Evolutionary conservation across 805 yeast genomes (phyloP), one percentile per base, ranked within the genome.

Genomic region (Candida yuanshanica): DNA sequence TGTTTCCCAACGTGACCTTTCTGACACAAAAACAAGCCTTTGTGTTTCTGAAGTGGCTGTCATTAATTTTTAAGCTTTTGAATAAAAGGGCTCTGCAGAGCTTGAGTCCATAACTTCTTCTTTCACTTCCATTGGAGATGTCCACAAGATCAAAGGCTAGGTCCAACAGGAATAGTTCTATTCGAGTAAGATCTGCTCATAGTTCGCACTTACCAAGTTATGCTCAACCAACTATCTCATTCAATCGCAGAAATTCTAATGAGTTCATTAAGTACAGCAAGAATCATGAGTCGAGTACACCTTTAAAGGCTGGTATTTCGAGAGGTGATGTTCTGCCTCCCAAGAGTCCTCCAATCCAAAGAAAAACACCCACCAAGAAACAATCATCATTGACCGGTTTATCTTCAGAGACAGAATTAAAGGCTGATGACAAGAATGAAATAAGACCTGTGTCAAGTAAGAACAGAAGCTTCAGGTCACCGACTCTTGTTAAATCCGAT

Each of bases 181-280:
- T n/a, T 11, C n/a, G 31, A 27, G 31, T 18, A 10, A n/a, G 18
- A 14, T 27, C 31, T 9, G 31, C 31, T 5, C n/a, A 27, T 14
- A 8, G 31, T 11, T 14, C 18, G 10, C 10, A 27, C 10, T 25
- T 43, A 12, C 57, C 57, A 31, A 46, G 48, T 23, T 52, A 51
- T 44, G 57, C 57, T 4, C 52, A 45, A 23, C 50, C 57, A 4
- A 51, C 57, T 1, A 41, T 51, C 11, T 47, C 55, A 9, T 52
- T 38, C 20, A 23, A 33, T 7, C 42, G 41, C 13, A 46, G 29
- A 11, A 9, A 21, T 12, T 22, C 34, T 7, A 21, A 27, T 27
- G 31, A 27, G 18, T 27, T 27, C 31, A 14, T 27, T 14, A 27
- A 11, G 11, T 27, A 27, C 31, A 14, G 18, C 18, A 27, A 27